Percentiles rank a stretch among this genome's conserved stretches.
These are phyloP conservation scores for Didymella segeticola DNA, from an alignment of 2,329 filamentous ascomycete species.

Conservation along the genomic window DNA sequence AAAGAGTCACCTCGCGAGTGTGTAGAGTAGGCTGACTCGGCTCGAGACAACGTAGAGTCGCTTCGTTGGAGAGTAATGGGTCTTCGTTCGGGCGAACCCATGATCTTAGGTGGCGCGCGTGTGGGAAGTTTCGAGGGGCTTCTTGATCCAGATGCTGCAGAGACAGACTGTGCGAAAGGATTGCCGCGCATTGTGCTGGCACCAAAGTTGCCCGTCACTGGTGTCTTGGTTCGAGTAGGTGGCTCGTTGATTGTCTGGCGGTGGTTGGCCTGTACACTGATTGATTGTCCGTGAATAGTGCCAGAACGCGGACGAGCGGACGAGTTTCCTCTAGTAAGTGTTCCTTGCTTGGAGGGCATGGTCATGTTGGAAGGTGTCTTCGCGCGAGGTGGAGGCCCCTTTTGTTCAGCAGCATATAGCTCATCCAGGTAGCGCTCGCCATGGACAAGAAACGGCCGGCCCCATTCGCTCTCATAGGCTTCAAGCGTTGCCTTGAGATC, in stretches of 20 bases:
- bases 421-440: constrained; percentile 90
- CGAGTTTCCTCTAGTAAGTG: constrained; percentile 36
- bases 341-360: constrained; percentile 39
- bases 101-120: constrained; percentile 47
- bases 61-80: constrained; percentile 38
- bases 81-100: constrained; percentile 72
- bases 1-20: constrained; percentile 18
- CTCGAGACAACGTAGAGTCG: constrained; percentile 21
- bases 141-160: constrained; percentile 40
- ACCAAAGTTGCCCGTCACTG: constrained; percentile 44
- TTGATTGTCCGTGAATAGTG: constrained; percentile 51
- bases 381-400: constrained; percentile 68
- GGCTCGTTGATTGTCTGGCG: constrained; percentile 14
- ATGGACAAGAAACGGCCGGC: constrained; percentile 89
- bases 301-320: constrained; percentile 40
- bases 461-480: constrained; percentile 91
- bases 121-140: constrained; percentile 75
- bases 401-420: constrained; percentile 69
- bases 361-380: constrained; percentile 72
- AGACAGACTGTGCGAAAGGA: constrained; percentile 48
- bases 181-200: constrained; percentile 44
- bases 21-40: constrained; percentile 19
- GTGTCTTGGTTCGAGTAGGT: constrained; percentile 50
- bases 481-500: constrained; percentile 83
- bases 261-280: constrained; percentile 44